Conservation (phyloP, 768 basidiomycete species). For the Mycena haematopus region DNA sequence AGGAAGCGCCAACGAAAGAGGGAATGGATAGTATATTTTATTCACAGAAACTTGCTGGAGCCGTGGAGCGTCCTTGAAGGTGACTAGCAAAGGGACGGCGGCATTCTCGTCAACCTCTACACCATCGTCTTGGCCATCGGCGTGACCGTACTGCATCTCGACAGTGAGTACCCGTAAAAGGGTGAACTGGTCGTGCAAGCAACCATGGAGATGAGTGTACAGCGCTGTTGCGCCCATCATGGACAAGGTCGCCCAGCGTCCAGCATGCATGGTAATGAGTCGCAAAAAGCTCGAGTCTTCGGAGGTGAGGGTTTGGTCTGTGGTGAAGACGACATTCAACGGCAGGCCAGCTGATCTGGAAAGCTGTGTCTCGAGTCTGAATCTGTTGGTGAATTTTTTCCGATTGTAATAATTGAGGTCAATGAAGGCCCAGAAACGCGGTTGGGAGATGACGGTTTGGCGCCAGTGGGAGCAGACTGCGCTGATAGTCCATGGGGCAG, state of each 20-base stretch:
- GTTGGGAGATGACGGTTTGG: neutral
- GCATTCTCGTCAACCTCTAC: too few relatives aligned
- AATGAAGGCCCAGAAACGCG: conserved; percentile 1
- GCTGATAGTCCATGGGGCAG: conserved; percentile 2
- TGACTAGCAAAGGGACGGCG: too few relatives aligned
- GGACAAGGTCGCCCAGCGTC: neutral
- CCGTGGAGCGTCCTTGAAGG: neutral
- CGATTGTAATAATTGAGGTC: too few relatives aligned
- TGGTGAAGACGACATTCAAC: too few relatives aligned
- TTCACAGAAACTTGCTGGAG: neutral
- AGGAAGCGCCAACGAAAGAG: neutral
- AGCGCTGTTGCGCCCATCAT: neutral
- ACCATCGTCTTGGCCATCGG: too few relatives aligned
- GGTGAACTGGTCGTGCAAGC: too few relatives aligned
- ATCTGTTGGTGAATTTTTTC: too few relatives aligned
- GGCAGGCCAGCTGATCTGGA: neutral
- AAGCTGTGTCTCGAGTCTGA: neutral
- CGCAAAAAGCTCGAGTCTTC: neutral
- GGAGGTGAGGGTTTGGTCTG: neutral
- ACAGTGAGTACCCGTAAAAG: too few relatives aligned
- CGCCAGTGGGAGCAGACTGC: conserved; percentile 16
- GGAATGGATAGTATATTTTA: neutral
- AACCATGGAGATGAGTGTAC: neutral
- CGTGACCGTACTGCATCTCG: too few relatives aligned
- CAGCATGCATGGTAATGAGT: neutral